phyloP scores from a whole-genome alignment of 805 yeast genomes.

The Schizosaccharomyces octosporus region DNA sequence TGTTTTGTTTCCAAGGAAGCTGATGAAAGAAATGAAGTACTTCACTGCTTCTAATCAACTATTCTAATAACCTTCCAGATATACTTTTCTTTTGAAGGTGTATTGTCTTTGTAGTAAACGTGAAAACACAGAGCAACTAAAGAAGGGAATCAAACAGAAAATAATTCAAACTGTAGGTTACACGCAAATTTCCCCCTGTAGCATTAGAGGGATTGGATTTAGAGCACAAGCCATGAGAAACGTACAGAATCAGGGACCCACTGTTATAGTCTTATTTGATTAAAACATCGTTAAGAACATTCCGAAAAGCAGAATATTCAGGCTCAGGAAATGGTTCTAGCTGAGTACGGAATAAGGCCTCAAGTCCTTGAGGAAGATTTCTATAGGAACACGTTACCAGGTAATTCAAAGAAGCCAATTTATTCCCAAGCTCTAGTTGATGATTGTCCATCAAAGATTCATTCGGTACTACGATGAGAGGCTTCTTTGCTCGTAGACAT shows the following conservation, averaged over 20 bases:
- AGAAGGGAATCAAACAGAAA: too few relatives aligned
- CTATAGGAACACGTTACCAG: not conserved
- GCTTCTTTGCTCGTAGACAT: conserved; percentile 29
- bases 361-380: not conserved
- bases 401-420: conserved; percentile 14
- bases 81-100: too few relatives aligned
- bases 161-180: too few relatives aligned
- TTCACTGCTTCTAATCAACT: too few relatives aligned
- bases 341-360: not conserved
- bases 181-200: too few relatives aligned
- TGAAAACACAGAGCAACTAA: too few relatives aligned
- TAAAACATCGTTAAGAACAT: not conserved
- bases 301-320: not conserved
- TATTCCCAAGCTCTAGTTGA: conserved; percentile 50
- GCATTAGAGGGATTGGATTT: too few relatives aligned
- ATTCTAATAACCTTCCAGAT: too few relatives aligned
- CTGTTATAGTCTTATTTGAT: not conserved
- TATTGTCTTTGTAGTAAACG: too few relatives aligned
- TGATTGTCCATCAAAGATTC: conserved; percentile 58
- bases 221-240: not conserved
- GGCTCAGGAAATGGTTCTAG: not conserved
- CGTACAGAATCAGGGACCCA: not conserved
- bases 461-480: conserved; percentile 47
- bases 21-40: too few relatives aligned
- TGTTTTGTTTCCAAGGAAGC: too few relatives aligned